phyloP scores from a whole-genome alignment of 768 basidiomycete genomes.

The Daedaleopsis sinensis region DNA sequence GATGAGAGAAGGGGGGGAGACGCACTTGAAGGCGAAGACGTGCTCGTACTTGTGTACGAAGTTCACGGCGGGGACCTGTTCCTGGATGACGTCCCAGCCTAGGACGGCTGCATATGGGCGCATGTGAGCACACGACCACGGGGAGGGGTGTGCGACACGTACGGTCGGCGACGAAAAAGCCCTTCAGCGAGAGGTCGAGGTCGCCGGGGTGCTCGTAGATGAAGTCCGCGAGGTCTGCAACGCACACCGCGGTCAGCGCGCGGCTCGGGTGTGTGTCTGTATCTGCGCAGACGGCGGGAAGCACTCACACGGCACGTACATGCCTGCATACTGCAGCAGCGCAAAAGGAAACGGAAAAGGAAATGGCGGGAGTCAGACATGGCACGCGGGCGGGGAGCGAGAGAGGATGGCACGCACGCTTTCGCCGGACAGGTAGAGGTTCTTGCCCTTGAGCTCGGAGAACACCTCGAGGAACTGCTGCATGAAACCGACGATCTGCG shows the following conservation, averaged over 20 bases:
- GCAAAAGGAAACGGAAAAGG: neutral
- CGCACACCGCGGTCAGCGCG: neutral
- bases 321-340: conserved; percentile 65
- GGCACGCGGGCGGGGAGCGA: too few species aligned
- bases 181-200: conserved; percentile 62
- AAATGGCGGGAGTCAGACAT: neutral
- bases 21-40: conserved; percentile 75
- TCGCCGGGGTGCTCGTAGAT: conserved; percentile 60
- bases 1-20: neutral
- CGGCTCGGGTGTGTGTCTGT: too few species aligned
- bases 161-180: conserved; percentile 78
- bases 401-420: conserved; percentile 56
- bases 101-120: conserved; percentile 9
- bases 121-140: neutral
- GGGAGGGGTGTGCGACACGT: conserved; percentile 33
- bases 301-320: conserved; percentile 59
- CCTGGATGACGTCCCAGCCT: conserved; percentile 57
- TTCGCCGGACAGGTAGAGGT: conserved; percentile 71
- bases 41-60: conserved; percentile 75
- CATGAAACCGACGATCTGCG: conserved; percentile 60
- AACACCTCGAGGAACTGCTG: conserved; percentile 80
- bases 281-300: neutral
- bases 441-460: conserved; percentile 71
- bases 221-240: conserved; percentile 71
- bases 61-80: conserved; percentile 70